A percentile compares a stretch with the other conserved stretches of the same genome.
Conservation (phyloP, 2,329 filamentous ascomycete genomes). For the Stenocarpella maydis region DNA sequence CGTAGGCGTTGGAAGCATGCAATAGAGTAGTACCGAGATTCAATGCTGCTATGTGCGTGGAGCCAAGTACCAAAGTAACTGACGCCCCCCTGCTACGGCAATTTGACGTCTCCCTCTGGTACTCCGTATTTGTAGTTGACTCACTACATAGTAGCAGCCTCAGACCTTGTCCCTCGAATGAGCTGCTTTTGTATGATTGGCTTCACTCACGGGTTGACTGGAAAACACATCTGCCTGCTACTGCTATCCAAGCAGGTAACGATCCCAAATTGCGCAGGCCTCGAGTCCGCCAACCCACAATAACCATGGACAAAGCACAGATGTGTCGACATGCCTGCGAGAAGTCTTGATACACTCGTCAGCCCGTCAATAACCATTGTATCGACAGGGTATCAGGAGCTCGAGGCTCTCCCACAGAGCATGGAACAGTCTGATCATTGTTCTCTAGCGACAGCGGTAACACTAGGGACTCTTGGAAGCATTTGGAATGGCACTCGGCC, state of each 20-base stretch:
- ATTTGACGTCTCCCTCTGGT: background rate
- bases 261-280: background rate
- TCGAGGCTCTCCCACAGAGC: background rate
- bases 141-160: background rate
- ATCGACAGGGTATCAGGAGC: background rate
- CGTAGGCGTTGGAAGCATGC: background rate
- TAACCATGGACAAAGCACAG: background rate
- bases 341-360: background rate
- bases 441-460: background rate
- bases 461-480: background rate
- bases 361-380: background rate
- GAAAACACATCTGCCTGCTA: background rate
- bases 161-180: background rate
- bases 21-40: background rate
- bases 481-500: background rate
- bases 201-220: too few relatives aligned
- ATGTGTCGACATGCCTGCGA: background rate
- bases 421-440: background rate
- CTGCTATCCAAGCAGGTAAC: background rate
- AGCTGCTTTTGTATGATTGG: too few relatives aligned
- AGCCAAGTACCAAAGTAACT: background rate
- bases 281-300: background rate
- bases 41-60: fast-evolving
- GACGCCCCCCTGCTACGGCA: background rate
- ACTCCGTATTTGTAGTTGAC: too few relatives aligned